Evolutionary conservation across 495 filamentous ascomycete genomes (phyloP).

Genomic region (Hypomontagnella monticulosa): DNA sequence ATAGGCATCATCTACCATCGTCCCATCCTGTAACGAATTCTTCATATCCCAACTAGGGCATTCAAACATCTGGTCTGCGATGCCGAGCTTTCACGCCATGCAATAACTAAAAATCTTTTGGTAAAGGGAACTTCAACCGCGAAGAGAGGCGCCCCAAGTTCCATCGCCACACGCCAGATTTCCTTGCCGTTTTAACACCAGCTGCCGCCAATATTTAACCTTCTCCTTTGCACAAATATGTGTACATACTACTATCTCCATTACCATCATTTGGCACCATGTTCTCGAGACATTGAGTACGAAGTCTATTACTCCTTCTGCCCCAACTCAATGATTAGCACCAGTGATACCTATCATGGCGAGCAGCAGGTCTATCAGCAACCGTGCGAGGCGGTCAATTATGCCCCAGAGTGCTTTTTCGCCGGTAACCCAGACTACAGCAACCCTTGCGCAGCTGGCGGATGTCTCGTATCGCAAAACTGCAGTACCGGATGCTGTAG

Average conservation of each 20-base stretch:
- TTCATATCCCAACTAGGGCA: too few species aligned
- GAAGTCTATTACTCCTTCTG: slow-evolving; percentile 55
- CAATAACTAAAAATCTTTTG: too few species aligned
- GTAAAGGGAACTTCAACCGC: too few species aligned
- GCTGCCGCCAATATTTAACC: background rate
- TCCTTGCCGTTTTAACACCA: background rate
- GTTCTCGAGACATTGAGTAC: slow-evolving; percentile 51
- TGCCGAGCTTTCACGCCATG: too few species aligned
- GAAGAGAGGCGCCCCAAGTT: too few species aligned
- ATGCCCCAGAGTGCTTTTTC: slow-evolving; percentile 42
- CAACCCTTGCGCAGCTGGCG: slow-evolving; percentile 54
- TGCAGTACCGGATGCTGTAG: slow-evolving; percentile 55
- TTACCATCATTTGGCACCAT: slow-evolving; percentile 53
- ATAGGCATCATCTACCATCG: too few species aligned
- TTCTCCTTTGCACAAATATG: slow-evolving; percentile 29
- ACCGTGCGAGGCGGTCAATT: slow-evolving; percentile 35
- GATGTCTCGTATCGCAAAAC: slow-evolving; percentile 53
- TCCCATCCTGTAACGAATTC: too few species aligned
- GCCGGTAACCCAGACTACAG: slow-evolving; percentile 45
- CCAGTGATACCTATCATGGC: background rate
- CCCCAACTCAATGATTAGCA: slow-evolving; percentile 30
- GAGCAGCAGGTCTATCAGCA: slow-evolving; percentile 24
- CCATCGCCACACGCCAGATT: too few species aligned
- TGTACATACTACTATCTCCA: slow-evolving; percentile 49
- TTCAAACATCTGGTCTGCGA: too few species aligned